Conservation (phyloP, 345 rosid genomes). For the Eutrema heterophyllum region DNA sequence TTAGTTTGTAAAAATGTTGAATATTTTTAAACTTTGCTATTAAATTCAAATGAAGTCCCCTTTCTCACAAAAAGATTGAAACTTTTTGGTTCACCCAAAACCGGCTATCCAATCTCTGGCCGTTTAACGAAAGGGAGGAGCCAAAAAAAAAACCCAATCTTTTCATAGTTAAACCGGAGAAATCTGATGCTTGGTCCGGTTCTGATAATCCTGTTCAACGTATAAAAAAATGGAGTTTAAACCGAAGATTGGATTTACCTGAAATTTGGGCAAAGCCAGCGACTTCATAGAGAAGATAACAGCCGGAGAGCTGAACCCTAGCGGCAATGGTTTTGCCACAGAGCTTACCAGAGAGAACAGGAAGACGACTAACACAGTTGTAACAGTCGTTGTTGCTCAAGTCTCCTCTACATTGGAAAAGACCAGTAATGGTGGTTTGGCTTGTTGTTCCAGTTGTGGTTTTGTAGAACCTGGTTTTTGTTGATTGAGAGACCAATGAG, state of each 20-base stretch:
- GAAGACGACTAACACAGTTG: conserved; percentile 86
- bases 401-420: conserved; percentile 96
- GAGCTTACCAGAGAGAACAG: conserved; percentile 61
- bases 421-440: conserved; percentile 73
- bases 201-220: neutral
- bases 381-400: conserved; percentile 70
- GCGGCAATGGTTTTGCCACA: conserved; percentile 78
- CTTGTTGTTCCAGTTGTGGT: conserved; percentile 61
- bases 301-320: conserved; percentile 79
- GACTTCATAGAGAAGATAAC: conserved; percentile 82
- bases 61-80: too few relatives aligned
- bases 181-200: neutral
- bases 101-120: too few relatives aligned
- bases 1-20: too few relatives aligned
- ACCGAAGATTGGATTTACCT: conserved; percentile 3
- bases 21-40: too few relatives aligned
- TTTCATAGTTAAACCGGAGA: neutral
- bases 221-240: neutral
- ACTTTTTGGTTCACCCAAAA: too few relatives aligned
- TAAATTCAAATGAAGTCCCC: too few relatives aligned
- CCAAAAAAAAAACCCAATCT: neutral
- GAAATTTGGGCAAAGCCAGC: conserved; percentile 80
- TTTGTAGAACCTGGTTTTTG: conserved; percentile 75
- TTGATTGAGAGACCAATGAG: conserved; percentile 73
- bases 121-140: too few relatives aligned